A percentile compares a stretch with the other conserved stretches of the same genome.
These are phyloP conservation scores for Astrephomene gubernaculifera DNA, from an alignment of 139 green algal species.

Conservation along the genomic window DNA sequence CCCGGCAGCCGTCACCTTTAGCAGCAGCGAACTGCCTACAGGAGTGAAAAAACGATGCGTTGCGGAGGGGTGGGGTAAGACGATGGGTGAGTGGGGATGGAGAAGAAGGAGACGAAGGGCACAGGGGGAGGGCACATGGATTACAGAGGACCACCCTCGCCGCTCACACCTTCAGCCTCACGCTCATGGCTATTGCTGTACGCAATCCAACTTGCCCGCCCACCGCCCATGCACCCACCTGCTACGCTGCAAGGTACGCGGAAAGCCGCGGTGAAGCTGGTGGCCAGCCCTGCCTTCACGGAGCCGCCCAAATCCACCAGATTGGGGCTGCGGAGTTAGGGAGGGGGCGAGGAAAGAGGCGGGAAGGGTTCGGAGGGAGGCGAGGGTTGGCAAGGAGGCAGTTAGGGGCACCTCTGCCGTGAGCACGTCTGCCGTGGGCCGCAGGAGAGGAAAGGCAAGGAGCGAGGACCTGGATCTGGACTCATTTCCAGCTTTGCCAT, in stretches of 20 bases:
- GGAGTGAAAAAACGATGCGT: not conserved
- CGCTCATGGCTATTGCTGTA: not conserved
- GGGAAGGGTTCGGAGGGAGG: not conserved
- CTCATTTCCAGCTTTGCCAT: not conserved
- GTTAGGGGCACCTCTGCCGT: not conserved
- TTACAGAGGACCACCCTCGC: not conserved
- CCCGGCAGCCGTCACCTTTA: not conserved
- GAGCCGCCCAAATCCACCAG: not conserved
- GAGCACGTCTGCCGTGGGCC: not conserved
- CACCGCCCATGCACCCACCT: not conserved
- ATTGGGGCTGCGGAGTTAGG: not conserved
- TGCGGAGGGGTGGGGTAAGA: not conserved
- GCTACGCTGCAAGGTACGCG: not conserved
- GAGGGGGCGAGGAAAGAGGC: not conserved
- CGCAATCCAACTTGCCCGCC: too few relatives aligned
- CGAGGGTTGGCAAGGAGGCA: not conserved
- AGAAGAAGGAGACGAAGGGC: not conserved
- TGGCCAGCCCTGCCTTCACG: not conserved
- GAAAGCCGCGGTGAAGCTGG: not conserved
- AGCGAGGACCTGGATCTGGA: not conserved
- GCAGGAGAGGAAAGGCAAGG: not conserved
- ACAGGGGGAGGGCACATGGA: not conserved
- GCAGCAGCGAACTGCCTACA: not conserved
- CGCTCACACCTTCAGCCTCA: too few relatives aligned
- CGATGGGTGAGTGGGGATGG: not conserved